Evolutionary conservation across 495 filamentous ascomycete genomes (phyloP), one percentile per base, ranked within the genome.

Genomic region (Neurospora tetrasperma): DNA sequence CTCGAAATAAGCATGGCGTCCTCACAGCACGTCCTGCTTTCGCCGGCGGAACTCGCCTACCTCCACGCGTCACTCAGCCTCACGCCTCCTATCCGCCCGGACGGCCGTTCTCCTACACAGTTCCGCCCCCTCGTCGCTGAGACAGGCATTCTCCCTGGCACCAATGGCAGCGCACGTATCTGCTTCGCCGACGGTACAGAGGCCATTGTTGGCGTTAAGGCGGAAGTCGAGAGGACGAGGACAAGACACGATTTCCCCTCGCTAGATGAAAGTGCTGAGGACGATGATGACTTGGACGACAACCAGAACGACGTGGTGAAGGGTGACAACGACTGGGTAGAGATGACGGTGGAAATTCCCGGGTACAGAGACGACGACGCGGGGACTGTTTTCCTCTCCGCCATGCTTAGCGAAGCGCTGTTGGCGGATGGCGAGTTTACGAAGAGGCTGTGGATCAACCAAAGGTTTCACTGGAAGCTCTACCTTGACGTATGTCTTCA

Each of bases 161-260:
- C 94, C 35, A 97, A 98, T 80, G 96, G 96, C 69, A 94, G 92
- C 82, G 94, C 96, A 73, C 89, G 96, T 46, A 88, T 99, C 66
- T 95, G 94, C 72, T 97, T 97, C 81, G 92, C 93, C 14, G 96
- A 98, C 79, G 96, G 96, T 59, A 95, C 92, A 2, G 95, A 99
- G 82, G 96, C 94, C 8, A 90, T 98, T 73, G 95, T 97, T 27
- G 96, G 96, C 42, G 90, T 98, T 69, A 98, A 98, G 81, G 93
- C 90, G 4, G 95, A 98, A 80, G 92, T 98, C 8, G 93, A 97
- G 83, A 88, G 86, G 80, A 91, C 90, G 11, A 77, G 18, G 71
- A 83, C 78, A 74, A 70, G 80, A 78, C 77, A 81, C 59, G 78
- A 80, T 59, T 72, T 69, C 16, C 78, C 79, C 23, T 69, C 71